Conservation (phyloP, 805 yeast species). For the Hermanozyma aechmeae region DNA sequence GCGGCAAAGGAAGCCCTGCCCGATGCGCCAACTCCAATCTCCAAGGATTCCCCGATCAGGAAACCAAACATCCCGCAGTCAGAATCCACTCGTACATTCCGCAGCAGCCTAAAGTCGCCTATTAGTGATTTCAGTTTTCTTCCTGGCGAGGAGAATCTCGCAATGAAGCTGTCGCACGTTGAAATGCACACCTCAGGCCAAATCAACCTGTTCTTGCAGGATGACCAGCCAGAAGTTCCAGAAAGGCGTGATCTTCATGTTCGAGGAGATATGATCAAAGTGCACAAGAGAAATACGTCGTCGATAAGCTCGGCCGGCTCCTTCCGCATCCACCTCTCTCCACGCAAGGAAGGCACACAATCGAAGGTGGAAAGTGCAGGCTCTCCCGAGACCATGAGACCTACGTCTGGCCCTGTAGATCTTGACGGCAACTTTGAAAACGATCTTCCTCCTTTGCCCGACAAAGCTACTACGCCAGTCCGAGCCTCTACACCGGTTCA, state of each 20-base stretch:
- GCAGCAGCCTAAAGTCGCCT: too few species aligned
- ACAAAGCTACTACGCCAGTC: too few species aligned
- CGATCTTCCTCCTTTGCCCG: too few species aligned
- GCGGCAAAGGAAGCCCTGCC: neutral
- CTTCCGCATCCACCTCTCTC: too few species aligned
- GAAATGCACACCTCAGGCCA: constrained; percentile 6
- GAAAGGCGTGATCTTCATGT: constrained; percentile 10
- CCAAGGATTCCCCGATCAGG: neutral
- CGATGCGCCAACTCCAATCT: constrained; percentile 1
- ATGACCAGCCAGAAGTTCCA: constrained; percentile 10
- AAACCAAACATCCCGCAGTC: too few species aligned
- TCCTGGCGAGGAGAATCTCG: neutral
- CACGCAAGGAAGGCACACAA: too few species aligned
- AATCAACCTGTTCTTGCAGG: constrained; percentile 7
- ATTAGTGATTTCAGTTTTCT: constrained; percentile 1
- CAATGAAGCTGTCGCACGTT: neutral
- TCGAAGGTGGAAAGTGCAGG: too few species aligned
- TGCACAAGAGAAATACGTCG: constrained; percentile 5
- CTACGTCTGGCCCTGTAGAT: too few species aligned
- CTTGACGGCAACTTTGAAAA: too few species aligned
- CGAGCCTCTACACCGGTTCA: too few species aligned
- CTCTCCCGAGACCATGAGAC: too few species aligned
- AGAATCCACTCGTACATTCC: too few species aligned
- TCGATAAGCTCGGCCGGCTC: constrained; percentile 4
- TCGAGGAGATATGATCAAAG: constrained; percentile 3